Evolutionary conservation across 2,329 filamentous ascomycete genomes (phyloP), one percentile per base, ranked within the genome.

Genomic region (Pseudocercospora ulei): DNA sequence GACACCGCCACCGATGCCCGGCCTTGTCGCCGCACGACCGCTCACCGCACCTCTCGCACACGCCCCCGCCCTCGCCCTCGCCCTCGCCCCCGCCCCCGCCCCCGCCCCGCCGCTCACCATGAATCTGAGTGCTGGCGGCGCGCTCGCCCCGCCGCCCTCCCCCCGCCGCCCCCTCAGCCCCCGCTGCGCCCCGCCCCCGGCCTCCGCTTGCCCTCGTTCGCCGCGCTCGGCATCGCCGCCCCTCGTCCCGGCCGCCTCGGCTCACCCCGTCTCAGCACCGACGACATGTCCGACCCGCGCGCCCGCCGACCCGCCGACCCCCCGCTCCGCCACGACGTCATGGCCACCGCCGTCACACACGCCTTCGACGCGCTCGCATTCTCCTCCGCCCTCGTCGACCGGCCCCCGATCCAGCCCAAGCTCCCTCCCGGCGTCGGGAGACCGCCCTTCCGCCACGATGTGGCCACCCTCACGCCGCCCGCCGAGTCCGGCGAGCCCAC

Each of bases 171-270:
- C 8, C 26, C 31, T 18, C 42, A 35, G 35, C 27, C 31, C 7
- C 38, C 39, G 22, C 34, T 38, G 12, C 52, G 45, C 27, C 35
- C 54, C 18, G 52, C 56, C 27, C 59, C 57, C 39, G 61, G 56
- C 42, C 56, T 75, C 25, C 67, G 70, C 37, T 62, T 75, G 9
- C 71, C 70, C 3, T 69, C 70, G 2, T 73, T 74, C 51, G 65
- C 73, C 39, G 58, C 63, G 11, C 60, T 73, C 34, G 69, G 68
- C 20, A 71, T 71, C 41, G 63, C 64, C 36, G 60, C 62, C 34
- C 65, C 68, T 29, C 63, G 67, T 57, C 62, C 66, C 44, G 60
- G 67, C 51, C 54, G 59, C 45, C 50, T 61, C 35, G 48, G 47
- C 25, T 36, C 47, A 20, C 43, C 44, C 20, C 35, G 48, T 48